phyloP scores from a whole-genome alignment of 1,284 basidiomycete species.

The Veloboletus limbatus region DNA sequence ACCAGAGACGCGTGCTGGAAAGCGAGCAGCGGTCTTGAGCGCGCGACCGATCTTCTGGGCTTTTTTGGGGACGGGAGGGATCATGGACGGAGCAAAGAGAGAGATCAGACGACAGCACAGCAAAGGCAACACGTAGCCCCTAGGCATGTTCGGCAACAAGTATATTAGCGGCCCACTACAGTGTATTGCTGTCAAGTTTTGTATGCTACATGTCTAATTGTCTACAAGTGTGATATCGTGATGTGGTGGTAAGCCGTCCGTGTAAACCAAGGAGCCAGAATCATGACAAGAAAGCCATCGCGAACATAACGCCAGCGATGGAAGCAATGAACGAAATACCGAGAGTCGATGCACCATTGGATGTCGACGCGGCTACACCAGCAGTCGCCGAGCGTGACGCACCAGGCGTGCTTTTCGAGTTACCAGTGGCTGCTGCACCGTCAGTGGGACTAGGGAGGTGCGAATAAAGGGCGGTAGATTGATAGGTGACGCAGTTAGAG shows the following conservation, averaged over 20 bases:
- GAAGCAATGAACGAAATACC: constrained; percentile 40
- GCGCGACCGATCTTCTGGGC: constrained; percentile 48
- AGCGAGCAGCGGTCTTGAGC: constrained; percentile 46
- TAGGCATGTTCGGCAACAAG: constrained; percentile 6
- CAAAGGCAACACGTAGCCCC: constrained; percentile 8
- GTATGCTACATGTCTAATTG: constrained; percentile 2
- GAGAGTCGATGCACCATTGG: constrained; percentile 36
- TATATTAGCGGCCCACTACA: no score
- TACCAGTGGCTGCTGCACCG: not conserved
- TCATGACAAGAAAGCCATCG: constrained; percentile 45
- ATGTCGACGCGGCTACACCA: constrained; percentile 23
- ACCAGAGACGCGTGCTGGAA: constrained; percentile 44
- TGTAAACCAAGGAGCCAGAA: no score
- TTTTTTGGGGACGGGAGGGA: constrained; percentile 38
- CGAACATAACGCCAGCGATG: constrained; percentile 42
- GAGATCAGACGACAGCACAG: constrained; percentile 12
- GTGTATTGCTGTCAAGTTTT: no score
- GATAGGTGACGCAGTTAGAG: constrained; percentile 60
- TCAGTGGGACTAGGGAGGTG: constrained; percentile 22
- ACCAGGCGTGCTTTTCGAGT: constrained; percentile 19
- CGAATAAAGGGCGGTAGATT: constrained; percentile 50
- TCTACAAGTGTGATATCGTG: not conserved
- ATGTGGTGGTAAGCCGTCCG: no score
- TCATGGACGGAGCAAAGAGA: constrained; percentile 20
- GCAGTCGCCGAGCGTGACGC: constrained; percentile 21